phyloP scores from a whole-genome alignment of 2,329 filamentous ascomycete species.

The Fusarium concolor region DNA sequence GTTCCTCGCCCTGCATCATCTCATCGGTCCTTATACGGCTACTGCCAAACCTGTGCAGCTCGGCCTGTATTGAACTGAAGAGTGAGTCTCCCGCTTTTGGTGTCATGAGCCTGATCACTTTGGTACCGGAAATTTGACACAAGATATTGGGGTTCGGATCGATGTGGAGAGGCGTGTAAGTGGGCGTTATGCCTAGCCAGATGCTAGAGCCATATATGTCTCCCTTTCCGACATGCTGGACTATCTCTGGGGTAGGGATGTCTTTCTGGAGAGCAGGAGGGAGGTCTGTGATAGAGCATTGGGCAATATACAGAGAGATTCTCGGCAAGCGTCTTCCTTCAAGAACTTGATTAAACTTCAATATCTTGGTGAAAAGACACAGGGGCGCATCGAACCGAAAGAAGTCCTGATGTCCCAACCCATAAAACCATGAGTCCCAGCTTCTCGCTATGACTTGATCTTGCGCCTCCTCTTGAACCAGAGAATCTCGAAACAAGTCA shows the following conservation, averaged over 20 bases:
- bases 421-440: slow-evolving; percentile 46
- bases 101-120: slow-evolving; percentile 77
- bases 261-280: slow-evolving; percentile 72
- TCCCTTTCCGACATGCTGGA: slow-evolving; percentile 73
- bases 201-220: slow-evolving; percentile 90
- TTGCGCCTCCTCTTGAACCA: slow-evolving; percentile 41
- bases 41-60: slow-evolving; percentile 54
- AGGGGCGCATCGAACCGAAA: slow-evolving; percentile 71
- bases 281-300: slow-evolving; percentile 77
- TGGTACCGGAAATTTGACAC: slow-evolving; percentile 80
- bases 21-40: slow-evolving; percentile 77
- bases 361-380: slow-evolving; percentile 69
- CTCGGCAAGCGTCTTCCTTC: slow-evolving; percentile 34
- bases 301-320: slow-evolving; percentile 82
- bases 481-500: slow-evolving; percentile 46
- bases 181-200: slow-evolving; percentile 89
- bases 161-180: slow-evolving; percentile 88
- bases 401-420: slow-evolving; percentile 55
- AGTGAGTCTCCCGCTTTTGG: slow-evolving; percentile 72
- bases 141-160: slow-evolving; percentile 97
- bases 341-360: slow-evolving; percentile 59
- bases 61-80: slow-evolving; percentile 65
- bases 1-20: slow-evolving; percentile 90
- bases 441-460: slow-evolving; percentile 50
- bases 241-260: slow-evolving; percentile 73